Base-by-base conservation (phyloP, 1,284 basidiomycete species). In the Melampsora americana region DNA sequence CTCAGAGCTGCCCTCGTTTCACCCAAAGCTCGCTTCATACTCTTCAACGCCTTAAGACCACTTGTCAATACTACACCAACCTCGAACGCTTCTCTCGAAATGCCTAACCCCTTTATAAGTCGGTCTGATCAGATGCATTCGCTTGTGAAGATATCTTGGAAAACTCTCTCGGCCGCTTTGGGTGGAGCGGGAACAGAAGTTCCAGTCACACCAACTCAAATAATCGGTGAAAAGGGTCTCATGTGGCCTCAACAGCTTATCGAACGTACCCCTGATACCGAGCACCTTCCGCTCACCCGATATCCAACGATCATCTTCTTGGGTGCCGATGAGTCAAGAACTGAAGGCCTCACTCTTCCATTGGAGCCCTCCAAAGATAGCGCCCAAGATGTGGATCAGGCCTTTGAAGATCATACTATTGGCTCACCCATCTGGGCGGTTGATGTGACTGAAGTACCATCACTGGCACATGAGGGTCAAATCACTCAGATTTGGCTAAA, bases 41-140 rank as follows among this genome's bases (percentile, higher is more conserved):
- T 92, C 11, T 92, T 92, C 84, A 88, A 88, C 68, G 82, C 82
- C n/a, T 89, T 89, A 1, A 85, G 89, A 80, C 90, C 89, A 1
- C 85, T 92, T 67, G 82, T 88, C 16, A 83, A 83, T 7, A 80
- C 84, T 35, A 79, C 80, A 11, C 39, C 39, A 42, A 9, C 39
- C 6, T 42, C 39, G 6, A 42, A 42, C 39, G 11, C 39, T 42
- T 42, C 39, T 42, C 1, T 42, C 39, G 39, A 42, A 5, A 42
- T 12, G 39, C 39, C 39, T 1, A 42, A 42, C 39, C 39, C 39
- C 39, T 42, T 42, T 42, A 42, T 42, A 5, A 42, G 39, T 11
- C 6, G 11, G 39, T 1, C 39, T 7, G 39, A 42, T 42, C 39
- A 42, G 39, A 42, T 42, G 6, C 39, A 42, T 42, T 39, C 16